These are phyloP conservation scores for Penicillium sp. DNA, from an alignment of 2,329 filamentous ascomycete species.

Conservation along the genomic window DNA sequence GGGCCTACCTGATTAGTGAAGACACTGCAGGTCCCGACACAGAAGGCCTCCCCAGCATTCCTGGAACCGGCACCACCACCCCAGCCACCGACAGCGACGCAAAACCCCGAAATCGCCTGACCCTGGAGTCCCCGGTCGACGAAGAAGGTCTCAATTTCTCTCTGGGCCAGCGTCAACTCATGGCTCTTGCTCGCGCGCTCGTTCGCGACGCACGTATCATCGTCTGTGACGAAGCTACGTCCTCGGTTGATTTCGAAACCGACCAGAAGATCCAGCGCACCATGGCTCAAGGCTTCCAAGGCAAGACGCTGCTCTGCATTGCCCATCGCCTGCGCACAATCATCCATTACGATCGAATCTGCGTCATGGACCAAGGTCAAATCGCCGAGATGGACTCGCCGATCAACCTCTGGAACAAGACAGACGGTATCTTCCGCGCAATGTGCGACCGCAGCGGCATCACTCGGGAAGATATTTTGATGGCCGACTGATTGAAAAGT, in stretches of 20 bases:
- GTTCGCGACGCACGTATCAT: slow-evolving; percentile 88
- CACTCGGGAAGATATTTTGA: slow-evolving; percentile 41
- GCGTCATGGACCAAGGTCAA: slow-evolving; percentile 86
- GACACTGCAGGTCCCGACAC: slow-evolving; percentile 47
- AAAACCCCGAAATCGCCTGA: slow-evolving; percentile 41
- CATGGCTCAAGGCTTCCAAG: slow-evolving; percentile 79
- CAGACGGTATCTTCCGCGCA: slow-evolving; percentile 74
- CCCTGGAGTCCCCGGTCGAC: slow-evolving; percentile 77
- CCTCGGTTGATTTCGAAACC: slow-evolving; percentile 90
- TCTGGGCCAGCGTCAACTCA: slow-evolving; percentile 88
- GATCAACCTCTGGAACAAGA: slow-evolving; percentile 65
- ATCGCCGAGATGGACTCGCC: slow-evolving; percentile 88
- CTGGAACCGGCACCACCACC: slow-evolving; percentile 32
- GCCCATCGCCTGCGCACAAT: slow-evolving; percentile 91
- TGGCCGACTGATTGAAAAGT: slow-evolving; percentile 5
- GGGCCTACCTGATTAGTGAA: slow-evolving; percentile 47
- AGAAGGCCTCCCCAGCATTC: slow-evolving; percentile 30
- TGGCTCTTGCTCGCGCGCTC: slow-evolving; percentile 87
- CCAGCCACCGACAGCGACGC: slow-evolving; percentile 34
- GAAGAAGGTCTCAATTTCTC: slow-evolving; percentile 97
- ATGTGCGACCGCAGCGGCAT: slow-evolving; percentile 92
- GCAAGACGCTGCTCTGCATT: slow-evolving; percentile 87
- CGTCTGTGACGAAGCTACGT: slow-evolving; percentile 94
- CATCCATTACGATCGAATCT: slow-evolving; percentile 90
- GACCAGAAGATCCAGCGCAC: slow-evolving; percentile 92